phyloP scores from a whole-genome alignment of 1,284 basidiomycete genomes.

The Malassezia cuniculi region DNA sequence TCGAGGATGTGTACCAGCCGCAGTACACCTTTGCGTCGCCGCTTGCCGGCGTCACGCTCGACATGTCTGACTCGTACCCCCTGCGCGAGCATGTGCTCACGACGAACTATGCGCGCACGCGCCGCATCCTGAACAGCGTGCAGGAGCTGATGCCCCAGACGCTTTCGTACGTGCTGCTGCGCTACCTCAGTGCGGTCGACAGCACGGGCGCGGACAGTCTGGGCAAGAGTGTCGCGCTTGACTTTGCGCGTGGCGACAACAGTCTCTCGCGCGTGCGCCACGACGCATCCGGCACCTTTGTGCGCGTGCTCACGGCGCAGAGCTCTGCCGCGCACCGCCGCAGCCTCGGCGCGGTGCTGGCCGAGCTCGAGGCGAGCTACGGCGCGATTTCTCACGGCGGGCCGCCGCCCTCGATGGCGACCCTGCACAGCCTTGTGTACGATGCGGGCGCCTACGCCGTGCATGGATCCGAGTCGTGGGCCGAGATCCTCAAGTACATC shows the following conservation, averaged over 20 bases:
- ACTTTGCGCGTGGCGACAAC: conserved; percentile 38
- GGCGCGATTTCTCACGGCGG: conserved; percentile 54
- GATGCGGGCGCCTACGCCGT: conserved; percentile 57
- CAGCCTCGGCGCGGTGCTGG: conserved; percentile 53
- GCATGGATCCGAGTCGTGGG: conserved; percentile 52
- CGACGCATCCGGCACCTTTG: conserved; percentile 35
- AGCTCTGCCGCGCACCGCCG: conserved; percentile 46
- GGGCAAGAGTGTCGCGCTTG: conserved; percentile 38
- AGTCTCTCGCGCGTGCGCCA: conserved; percentile 15
- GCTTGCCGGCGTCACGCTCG: conserved; percentile 58
- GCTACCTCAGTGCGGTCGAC: conserved; percentile 28
- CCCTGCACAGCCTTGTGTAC: conserved; percentile 72
- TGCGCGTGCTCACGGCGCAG: conserved; percentile 4
- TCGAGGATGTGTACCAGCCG: conserved; percentile 85
- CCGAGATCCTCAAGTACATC: conserved; percentile 72
- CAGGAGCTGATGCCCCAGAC: conserved; percentile 79
- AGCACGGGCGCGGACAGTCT: conserved; percentile 23
- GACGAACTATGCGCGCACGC: conserved; percentile 61
- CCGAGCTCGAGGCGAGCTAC: conserved; percentile 51
- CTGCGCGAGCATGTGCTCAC: conserved; percentile 71
- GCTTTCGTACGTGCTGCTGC: conserved; percentile 79
- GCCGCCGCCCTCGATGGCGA: conserved; percentile 46
- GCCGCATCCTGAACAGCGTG: conserved; percentile 70
- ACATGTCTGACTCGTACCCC: conserved; percentile 74
- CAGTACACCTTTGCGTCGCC: conserved; percentile 69